Evolutionary conservation across 768 basidiomycete species (phyloP).

Genomic region (Dictyophora rubrovolvata): DNA sequence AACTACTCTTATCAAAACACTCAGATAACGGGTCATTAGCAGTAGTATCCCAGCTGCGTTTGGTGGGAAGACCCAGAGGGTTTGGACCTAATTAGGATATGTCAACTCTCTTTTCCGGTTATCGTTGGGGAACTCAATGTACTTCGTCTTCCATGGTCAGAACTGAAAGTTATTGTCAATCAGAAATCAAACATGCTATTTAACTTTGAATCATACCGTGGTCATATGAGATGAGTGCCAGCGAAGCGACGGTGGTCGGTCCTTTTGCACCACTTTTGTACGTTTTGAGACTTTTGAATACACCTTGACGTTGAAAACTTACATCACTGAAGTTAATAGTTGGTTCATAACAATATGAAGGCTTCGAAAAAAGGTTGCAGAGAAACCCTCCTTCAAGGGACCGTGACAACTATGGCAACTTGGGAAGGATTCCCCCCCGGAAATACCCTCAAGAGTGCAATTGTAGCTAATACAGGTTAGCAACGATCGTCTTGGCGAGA

Average conservation of each 20-base stretch:
- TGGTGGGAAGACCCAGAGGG: background rate
- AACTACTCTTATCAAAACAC: background rate
- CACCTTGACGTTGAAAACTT: background rate
- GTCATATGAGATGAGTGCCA: background rate
- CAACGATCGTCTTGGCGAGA: too few species aligned
- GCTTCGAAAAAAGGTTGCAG: background rate
- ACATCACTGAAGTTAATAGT: background rate
- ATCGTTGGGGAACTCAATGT: background rate
- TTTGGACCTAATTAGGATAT: background rate
- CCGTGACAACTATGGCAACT: background rate
- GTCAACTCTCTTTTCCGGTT: background rate
- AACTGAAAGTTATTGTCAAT: background rate
- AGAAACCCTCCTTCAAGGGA: background rate
- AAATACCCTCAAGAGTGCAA: too few species aligned
- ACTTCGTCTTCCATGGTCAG: background rate
- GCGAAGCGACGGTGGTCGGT: background rate
- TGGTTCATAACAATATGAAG: background rate
- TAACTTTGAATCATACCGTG: background rate
- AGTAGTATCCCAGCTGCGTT: background rate
- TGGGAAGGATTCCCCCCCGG: background rate
- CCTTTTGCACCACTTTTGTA: background rate
- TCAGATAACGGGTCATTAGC: background rate
- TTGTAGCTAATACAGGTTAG: too few species aligned
- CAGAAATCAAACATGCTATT: background rate
- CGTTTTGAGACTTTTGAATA: background rate